phyloP scores from a whole-genome alignment of 1,139 yeast genomes.

The Saccharomyces hybrid region DNA sequence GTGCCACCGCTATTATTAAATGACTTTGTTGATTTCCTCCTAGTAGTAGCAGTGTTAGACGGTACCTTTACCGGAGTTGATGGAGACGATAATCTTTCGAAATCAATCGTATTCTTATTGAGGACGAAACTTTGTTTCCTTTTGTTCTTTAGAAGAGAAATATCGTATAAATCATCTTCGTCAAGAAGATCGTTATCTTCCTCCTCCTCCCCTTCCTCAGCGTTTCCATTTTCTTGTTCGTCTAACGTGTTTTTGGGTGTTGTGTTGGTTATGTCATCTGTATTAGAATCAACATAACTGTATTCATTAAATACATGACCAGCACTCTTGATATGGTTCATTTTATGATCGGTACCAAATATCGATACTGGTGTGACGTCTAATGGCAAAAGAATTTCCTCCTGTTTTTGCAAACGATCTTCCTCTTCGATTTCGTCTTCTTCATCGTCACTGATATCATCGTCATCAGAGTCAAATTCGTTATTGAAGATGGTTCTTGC shows the following conservation, averaged over 20 bases:
- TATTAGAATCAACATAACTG: constrained; percentile 34
- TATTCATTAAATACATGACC: constrained; percentile 38
- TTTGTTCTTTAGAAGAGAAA: constrained; percentile 18
- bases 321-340: constrained; percentile 21
- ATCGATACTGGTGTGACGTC: neutral
- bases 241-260: neutral
- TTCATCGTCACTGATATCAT: constrained; percentile 28
- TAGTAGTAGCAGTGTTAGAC: constrained; percentile 6
- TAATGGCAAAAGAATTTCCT: neutral
- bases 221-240: neutral
- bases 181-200: constrained; percentile 11
- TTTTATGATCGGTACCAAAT: neutral
- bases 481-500: constrained; percentile 40
- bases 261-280: constrained; percentile 3
- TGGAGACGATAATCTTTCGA: constrained; percentile 7
- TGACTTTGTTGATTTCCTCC: constrained; percentile 1
- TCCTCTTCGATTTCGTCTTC: constrained; percentile 30
- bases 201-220: constrained; percentile 9
- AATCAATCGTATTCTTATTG: constrained; percentile 3
- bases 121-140: constrained; percentile 20
- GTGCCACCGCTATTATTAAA: constrained; percentile 8
- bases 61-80: constrained; percentile 4
- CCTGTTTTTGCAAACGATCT: neutral
- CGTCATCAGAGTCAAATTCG: constrained; percentile 36
- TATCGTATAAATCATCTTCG: constrained; percentile 21